Evolutionary conservation across 2,329 filamentous ascomycete genomes (phyloP).

Genomic region (Fusarium hainanense): DNA sequence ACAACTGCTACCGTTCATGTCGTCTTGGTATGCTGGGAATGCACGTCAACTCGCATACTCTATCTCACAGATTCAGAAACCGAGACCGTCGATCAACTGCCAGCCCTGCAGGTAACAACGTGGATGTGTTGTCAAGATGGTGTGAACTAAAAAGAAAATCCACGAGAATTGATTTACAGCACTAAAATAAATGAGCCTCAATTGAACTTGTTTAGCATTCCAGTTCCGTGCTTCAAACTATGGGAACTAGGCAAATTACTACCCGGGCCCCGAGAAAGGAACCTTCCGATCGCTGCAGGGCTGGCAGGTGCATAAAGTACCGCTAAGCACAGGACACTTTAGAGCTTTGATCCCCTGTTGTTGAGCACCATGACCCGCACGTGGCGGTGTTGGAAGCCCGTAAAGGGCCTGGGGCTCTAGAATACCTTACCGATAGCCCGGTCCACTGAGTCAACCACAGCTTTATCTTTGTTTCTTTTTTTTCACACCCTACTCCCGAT

Average conservation of each 20-base stretch:
- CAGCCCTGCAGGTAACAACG: constrained; percentile 31
- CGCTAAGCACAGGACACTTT: constrained; percentile 39
- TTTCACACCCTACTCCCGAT: constrained; percentile 26
- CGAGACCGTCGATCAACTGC: constrained; percentile 36
- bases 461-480: neutral
- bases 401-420: constrained; percentile 13
- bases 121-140: constrained; percentile 6
- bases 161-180: neutral
- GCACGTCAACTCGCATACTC: constrained; percentile 34
- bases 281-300: constrained; percentile 38
- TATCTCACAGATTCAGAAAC: constrained; percentile 17
- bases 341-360: neutral
- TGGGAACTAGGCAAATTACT: constrained; percentile 4
- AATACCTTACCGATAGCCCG: constrained; percentile 32
- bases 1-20: constrained; percentile 1
- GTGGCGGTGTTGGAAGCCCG: constrained; percentile 33
- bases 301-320: constrained; percentile 19
- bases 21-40: constrained; percentile 18
- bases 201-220: neutral
- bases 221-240: constrained; percentile 8
- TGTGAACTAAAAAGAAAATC: constrained; percentile 6
- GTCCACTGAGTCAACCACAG: neutral
- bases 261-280: constrained; percentile 1
- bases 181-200: constrained; percentile 8
- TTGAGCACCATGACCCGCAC: constrained; percentile 24